phyloP scores from a whole-genome alignment of 2,329 filamentous ascomycete genomes.

The Fusarium tricinctum region DNA sequence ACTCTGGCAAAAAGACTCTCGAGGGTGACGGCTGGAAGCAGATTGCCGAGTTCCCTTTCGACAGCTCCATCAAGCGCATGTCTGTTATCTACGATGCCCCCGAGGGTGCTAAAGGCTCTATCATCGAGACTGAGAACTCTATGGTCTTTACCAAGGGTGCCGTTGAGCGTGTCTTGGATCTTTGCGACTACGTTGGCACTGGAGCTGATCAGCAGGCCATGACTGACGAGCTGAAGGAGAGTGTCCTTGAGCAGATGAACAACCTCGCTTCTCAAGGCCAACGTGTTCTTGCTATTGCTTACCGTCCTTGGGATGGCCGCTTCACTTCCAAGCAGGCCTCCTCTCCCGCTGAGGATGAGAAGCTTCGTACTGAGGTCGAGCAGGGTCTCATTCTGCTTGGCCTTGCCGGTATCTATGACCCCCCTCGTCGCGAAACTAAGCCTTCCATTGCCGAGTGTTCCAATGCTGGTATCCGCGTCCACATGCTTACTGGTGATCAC shows the following conservation, averaged over 20 bases:
- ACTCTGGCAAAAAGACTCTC: conserved; percentile 67
- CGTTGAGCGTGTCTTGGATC: conserved; percentile 71
- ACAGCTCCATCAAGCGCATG: conserved; percentile 84
- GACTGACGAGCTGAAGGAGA: conserved; percentile 65
- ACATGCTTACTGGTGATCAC: conserved; percentile 89
- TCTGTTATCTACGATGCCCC: conserved; percentile 77
- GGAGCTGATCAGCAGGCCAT: conserved; percentile 60
- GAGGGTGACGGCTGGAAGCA: conserved; percentile 71
- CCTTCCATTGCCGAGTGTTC: conserved; percentile 78
- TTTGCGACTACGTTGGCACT: conserved; percentile 64
- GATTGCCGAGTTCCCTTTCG: conserved; percentile 81
- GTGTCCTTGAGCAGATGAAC: conserved; percentile 68
- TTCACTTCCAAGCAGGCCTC: conserved; percentile 58
- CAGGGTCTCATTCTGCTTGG: conserved; percentile 79
- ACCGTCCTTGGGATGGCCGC: conserved; percentile 69
- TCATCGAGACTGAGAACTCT: conserved; percentile 60
- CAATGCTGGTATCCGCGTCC: conserved; percentile 80
- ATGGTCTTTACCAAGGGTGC: conserved; percentile 74
- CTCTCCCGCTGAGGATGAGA: conserved; percentile 58
- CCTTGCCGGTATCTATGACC: conserved; percentile 89
- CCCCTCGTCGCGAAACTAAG: conserved; percentile 84
- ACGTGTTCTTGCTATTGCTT: conserved; percentile 79
- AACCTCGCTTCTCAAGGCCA: conserved; percentile 75
- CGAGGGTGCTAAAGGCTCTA: conserved; percentile 54
- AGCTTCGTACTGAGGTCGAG: conserved; percentile 74